Conservation (phyloP, 768 basidiomycete species). For the Amanita exitialis region DNA sequence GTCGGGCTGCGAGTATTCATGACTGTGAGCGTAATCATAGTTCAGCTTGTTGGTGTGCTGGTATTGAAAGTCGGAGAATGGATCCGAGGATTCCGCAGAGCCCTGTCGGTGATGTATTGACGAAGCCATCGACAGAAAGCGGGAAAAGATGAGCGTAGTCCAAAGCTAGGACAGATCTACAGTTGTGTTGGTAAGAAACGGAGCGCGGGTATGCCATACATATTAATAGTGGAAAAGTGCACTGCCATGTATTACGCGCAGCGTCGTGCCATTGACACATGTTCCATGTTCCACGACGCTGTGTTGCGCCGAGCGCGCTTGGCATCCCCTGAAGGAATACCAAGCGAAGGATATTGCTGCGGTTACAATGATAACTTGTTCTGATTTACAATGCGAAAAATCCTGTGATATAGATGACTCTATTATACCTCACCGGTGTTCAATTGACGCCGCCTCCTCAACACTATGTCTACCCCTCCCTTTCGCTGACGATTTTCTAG, state of each 20-base stretch:
- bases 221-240: too few species aligned
- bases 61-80: conserved; percentile 6
- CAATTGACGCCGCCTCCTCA: conserved; percentile 31
- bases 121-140: not conserved
- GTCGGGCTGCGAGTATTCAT: not conserved
- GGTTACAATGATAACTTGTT: not conserved
- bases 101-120: not conserved
- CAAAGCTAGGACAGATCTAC: not conserved
- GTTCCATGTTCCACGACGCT: too few species aligned
- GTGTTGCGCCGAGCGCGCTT: too few species aligned
- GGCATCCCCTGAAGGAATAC: too few species aligned
- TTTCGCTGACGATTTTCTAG: conserved; percentile 51
- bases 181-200: too few species aligned
- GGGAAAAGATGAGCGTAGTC: not conserved
- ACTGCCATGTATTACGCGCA: too few species aligned
- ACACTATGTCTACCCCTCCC: conserved; percentile 44
- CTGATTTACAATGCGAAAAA: not conserved
- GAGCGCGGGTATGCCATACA: too few species aligned
- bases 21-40: not conserved
- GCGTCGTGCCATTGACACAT: too few species aligned
- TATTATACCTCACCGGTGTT: conserved; percentile 1
- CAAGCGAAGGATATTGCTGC: not conserved
- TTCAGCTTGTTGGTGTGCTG: not conserved
- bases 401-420: not conserved
- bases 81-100: conserved; percentile 8